A percentile compares a stretch with the other conserved stretches of the same genome.
Conservation (phyloP, 345 rosid genomes). For the Populus davidiana region DNA sequence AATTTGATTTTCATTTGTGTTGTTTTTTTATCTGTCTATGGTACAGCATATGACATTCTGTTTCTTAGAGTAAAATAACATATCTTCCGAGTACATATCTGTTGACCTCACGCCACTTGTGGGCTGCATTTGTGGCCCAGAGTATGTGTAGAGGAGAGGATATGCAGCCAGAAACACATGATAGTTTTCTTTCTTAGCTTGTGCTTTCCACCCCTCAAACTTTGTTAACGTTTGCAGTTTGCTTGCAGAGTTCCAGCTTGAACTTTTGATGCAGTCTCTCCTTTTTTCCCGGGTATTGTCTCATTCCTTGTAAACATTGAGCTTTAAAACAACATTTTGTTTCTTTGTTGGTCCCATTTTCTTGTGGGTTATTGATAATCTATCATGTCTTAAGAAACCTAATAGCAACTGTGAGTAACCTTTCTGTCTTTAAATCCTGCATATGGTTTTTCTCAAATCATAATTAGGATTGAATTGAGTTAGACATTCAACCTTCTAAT, state of each 20-base stretch:
- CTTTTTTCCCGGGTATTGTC: conserved; percentile 81
- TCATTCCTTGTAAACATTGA: conserved; percentile 18
- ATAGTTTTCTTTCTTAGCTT: background rate
- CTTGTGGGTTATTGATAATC: background rate
- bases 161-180: background rate
- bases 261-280: conserved; percentile 91
- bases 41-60: background rate
- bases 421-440: background rate
- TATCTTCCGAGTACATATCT: background rate
- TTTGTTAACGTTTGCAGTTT: conserved; percentile 19
- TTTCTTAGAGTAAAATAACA: background rate
- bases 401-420: background rate
- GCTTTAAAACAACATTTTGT: conserved; percentile 16
- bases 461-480: background rate
- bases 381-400: background rate
- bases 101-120: background rate
- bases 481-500: background rate
- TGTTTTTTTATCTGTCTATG: background rate
- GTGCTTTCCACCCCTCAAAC: background rate
- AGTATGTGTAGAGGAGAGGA: background rate
- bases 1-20: background rate
- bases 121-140: background rate
- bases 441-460: background rate
- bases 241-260: conserved; percentile 89
- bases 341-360: conserved; percentile 16